Base-by-base conservation (phyloP, 768 basidiomycete species). In the Rhizopogon vinicolor region DNA sequence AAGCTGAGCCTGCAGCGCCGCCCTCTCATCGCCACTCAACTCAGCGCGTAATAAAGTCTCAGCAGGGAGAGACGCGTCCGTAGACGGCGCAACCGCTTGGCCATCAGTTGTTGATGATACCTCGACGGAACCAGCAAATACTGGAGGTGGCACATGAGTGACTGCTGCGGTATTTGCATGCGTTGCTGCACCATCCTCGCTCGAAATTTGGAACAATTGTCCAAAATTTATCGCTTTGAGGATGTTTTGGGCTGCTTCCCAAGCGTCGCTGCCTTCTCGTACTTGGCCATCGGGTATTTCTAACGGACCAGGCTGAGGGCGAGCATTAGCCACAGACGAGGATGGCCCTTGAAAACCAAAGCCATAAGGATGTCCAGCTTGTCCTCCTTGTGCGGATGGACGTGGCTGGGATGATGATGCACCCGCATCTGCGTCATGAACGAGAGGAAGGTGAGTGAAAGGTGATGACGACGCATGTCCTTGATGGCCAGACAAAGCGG, bases 241-340 rank as follows among this genome's bases (percentile, higher is more conserved):
- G 45, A 90, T 90, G 58, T 81, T 86, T 62, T 89, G 86, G 7
- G 88, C 88, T 1, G 88, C 87, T 63, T 87, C 83, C 78, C 87
- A 89, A 12, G 86, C 85, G 56, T 87, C 84, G 56, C 74, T 75
- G n/a, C 74, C 75, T 44, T 79, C 76, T 14, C 63, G 74, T 9
- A 61, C 65, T 63, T 60, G 58, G 57, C 22, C 22, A 46, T 54
- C 54, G 19, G 46, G 69, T 44, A 52, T 61, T 43, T 56, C 64
- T 29, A 58, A 54, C 35, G 59, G 13, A 18, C 33, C n/a, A 41
- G 42, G 51, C 12, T 37, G 58, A 56, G 63, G 63, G 19, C 61
- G 60, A 35, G 66, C 60, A 58, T 74, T 75, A 9, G 57, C 56
- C 3, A 48, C 43, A 56, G 48, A 37, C 5, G 19, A 7, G 14